Conservation (phyloP, 306 rosid genomes). For the Prunus mira region DNA sequence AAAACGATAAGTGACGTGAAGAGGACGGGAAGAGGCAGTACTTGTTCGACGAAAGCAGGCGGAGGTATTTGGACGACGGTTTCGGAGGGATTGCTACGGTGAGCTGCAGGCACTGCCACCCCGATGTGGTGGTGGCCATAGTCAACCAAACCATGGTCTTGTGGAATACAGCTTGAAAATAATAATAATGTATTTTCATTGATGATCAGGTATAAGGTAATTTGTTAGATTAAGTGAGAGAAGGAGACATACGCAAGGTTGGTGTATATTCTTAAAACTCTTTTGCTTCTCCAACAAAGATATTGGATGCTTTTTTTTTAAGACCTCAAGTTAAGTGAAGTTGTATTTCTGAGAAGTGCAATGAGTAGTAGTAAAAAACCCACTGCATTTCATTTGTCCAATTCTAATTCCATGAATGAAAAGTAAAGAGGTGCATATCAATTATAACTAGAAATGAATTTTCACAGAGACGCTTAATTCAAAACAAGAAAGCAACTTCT, state of each 20-base stretch:
- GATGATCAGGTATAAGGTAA: background rate
- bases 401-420: background rate
- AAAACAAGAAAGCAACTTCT: constrained; percentile 47
- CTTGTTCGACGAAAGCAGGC: constrained; percentile 77
- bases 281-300: background rate
- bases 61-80: constrained; percentile 67
- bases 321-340: background rate
- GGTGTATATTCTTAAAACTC: background rate
- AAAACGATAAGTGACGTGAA: background rate
- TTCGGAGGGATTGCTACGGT: constrained; percentile 97
- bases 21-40: constrained; percentile 88
- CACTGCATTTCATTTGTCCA: too few relatives aligned
- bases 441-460: too few relatives aligned
- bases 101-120: constrained; percentile 95
- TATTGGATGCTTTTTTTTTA: background rate
- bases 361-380: background rate
- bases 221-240: background rate
- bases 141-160: constrained; percentile 43
- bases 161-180: too few relatives aligned
- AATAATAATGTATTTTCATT: too few relatives aligned
- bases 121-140: constrained; percentile 82
- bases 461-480: too few relatives aligned
- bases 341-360: background rate
- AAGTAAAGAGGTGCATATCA: too few relatives aligned
- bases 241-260: background rate